These are phyloP conservation scores for Atkinsonella hypoxylon DNA, from an alignment of 2,329 filamentous ascomycete species.

Conservation along the genomic window DNA sequence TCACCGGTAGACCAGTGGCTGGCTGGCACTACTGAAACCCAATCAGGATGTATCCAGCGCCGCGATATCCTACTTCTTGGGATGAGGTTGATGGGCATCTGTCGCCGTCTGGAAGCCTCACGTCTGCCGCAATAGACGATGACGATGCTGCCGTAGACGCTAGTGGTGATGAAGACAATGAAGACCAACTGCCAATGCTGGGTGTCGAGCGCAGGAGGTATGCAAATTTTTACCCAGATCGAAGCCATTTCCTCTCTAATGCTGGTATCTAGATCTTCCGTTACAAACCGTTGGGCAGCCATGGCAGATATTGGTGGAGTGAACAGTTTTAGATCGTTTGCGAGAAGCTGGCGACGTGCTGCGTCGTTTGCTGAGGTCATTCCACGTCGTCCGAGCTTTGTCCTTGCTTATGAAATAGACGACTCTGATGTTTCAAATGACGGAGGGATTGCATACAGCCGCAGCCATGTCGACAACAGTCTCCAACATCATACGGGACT, in stretches of 20 bases:
- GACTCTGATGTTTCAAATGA: conserved; percentile 8
- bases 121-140: conserved; percentile 30
- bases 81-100: conserved; percentile 32
- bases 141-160: conserved; percentile 34
- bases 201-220: conserved; percentile 20
- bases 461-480: conserved; percentile 27
- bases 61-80: conserved; percentile 31
- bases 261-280: conserved; percentile 38
- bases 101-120: conserved; percentile 31
- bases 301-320: conserved; percentile 70
- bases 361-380: conserved; percentile 82
- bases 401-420: conserved; percentile 45
- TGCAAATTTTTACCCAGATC: not conserved
- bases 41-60: conserved; percentile 6
- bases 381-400: conserved; percentile 64
- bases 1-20: not conserved
- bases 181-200: conserved; percentile 16
- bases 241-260: not conserved
- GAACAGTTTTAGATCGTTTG: conserved; percentile 91
- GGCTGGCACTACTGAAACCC: not conserved
- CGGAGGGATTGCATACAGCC: conserved; percentile 27
- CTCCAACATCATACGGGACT: conserved; percentile 28
- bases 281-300: conserved; percentile 42
- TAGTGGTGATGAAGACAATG: conserved; percentile 20
- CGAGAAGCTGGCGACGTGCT: conserved; percentile 82